These are phyloP conservation scores for Arctium lappa DNA, from an alignment of 129 eudicot species.

Conservation along the genomic window DNA sequence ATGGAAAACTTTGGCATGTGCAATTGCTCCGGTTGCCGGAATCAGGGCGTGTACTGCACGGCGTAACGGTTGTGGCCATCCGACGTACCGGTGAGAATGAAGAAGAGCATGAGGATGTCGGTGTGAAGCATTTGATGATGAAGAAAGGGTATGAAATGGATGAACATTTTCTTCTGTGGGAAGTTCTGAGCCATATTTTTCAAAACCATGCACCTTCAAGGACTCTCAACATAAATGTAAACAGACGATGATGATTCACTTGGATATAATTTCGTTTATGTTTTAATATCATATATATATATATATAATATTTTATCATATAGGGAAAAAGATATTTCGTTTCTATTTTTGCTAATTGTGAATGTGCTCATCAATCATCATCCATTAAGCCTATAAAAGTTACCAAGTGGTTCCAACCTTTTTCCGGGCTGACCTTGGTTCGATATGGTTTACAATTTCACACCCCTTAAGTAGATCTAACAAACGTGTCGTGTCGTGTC, in stretches of 20 bases:
- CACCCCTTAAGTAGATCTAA: too few relatives aligned
- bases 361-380: too few relatives aligned
- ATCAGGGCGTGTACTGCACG: slow-evolving; percentile 15
- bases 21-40: slow-evolving; percentile 17
- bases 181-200: slow-evolving; percentile 9
- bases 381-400: too few relatives aligned
- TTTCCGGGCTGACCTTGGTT: too few relatives aligned
- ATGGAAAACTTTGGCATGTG: slow-evolving; percentile 27
- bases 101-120: slow-evolving; percentile 27
- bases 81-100: slow-evolving; percentile 18
- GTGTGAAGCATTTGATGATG: slow-evolving; percentile 26
- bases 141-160: slow-evolving; percentile 1
- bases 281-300: background rate
- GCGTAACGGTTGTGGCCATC: slow-evolving; percentile 26
- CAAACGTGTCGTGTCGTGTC: too few relatives aligned
- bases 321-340: too few relatives aligned
- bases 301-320: too few relatives aligned
- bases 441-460: too few relatives aligned
- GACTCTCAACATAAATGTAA: slow-evolving; percentile 15
- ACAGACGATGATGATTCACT: slow-evolving; percentile 14
- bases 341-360: too few relatives aligned
- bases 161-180: slow-evolving; percentile 7
- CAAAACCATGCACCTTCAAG: slow-evolving; percentile 22
- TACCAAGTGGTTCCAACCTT: too few relatives aligned
- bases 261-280: background rate